Percentiles rank a stretch among this genome's conserved stretches.
Conservation (phyloP, 2,329 filamentous ascomycete species). For the Byssoonygena ceratinophila region DNA sequence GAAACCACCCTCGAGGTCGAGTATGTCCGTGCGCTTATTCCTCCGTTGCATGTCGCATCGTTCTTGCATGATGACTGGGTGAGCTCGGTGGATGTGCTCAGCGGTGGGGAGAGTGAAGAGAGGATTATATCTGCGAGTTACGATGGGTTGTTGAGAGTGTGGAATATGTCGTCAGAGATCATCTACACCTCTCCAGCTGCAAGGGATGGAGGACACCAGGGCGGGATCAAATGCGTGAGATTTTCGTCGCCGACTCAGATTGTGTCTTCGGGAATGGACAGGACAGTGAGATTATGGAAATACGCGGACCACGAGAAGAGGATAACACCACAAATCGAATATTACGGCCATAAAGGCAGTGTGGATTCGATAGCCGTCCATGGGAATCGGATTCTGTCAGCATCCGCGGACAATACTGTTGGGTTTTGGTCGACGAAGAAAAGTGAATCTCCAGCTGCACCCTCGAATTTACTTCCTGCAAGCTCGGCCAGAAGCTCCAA, state of each 20-base stretch:
- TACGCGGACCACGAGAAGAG: constrained; percentile 58
- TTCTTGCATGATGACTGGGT: constrained; percentile 99
- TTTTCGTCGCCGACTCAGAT: constrained; percentile 71
- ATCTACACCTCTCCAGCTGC: constrained; percentile 62
- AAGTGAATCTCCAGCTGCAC: constrained; percentile 61
- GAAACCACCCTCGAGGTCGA: constrained; percentile 81
- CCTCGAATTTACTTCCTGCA: constrained; percentile 57
- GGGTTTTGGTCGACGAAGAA: constrained; percentile 84
- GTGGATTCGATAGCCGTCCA: constrained; percentile 69
- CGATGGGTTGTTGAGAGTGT: constrained; percentile 77
- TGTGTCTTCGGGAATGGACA: constrained; percentile 72
- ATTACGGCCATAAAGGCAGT: constrained; percentile 68
- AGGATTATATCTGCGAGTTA: constrained; percentile 86
- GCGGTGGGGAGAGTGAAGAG: constrained; percentile 54
- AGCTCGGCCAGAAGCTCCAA: constrained; percentile 56
- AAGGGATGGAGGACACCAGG: constrained; percentile 60
- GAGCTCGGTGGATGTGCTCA: constrained; percentile 71
- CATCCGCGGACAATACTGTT: constrained; percentile 69
- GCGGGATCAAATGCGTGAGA: constrained; percentile 68
- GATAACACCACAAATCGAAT: constrained; percentile 64
- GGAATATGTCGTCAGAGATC: constrained; percentile 80
- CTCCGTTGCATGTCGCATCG: constrained; percentile 76
- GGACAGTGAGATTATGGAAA: constrained; percentile 81
- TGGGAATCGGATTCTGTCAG: constrained; percentile 68
- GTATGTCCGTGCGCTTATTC: constrained; percentile 84